Conservation (phyloP, 805 yeast genomes). For the Candida anglica region DNA sequence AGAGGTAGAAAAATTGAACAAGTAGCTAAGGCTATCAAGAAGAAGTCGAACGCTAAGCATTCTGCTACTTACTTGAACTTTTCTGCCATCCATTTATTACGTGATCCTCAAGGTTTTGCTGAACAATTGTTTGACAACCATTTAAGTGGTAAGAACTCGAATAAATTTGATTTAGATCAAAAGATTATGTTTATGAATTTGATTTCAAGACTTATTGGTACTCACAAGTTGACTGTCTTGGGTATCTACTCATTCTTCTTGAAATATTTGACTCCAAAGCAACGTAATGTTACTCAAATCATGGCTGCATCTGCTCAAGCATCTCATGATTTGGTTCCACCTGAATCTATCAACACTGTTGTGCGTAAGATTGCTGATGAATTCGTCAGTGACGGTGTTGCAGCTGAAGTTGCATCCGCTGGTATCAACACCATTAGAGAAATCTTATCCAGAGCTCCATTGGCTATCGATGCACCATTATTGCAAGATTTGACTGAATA, state of each 20-base stretch:
- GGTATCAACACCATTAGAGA: conserved; percentile 95
- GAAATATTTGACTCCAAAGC: conserved; percentile 91
- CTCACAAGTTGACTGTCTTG: conserved; percentile 86
- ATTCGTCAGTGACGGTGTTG: conserved; percentile 97
- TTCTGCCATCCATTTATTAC: conserved; percentile 87
- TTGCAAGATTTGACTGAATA: conserved; percentile 88
- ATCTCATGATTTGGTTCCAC: conserved; percentile 94
- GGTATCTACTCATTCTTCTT: conserved; percentile 87
- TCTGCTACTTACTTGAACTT: conserved; percentile 77
- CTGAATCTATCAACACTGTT: conserved; percentile 77
- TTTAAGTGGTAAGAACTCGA: conserved; percentile 62
- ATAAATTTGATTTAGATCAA: conserved; percentile 79
- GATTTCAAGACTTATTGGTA: conserved; percentile 85
- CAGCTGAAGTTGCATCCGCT: conserved; percentile 96
- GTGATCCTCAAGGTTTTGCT: conserved; percentile 98
- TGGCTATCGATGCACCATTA: conserved; percentile 84
- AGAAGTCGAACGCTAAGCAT: conserved; percentile 52
- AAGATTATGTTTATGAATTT: conserved; percentile 84
- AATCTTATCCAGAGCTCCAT: conserved; percentile 87
- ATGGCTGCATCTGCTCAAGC: conserved; percentile 98
- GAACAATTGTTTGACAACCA: conserved; percentile 75
- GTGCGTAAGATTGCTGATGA: conserved; percentile 94
- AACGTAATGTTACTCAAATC: conserved; percentile 88
- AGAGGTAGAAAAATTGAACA: conserved; percentile 75
- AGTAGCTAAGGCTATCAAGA: conserved; percentile 67